Conservation (phyloP, 345 rosid genomes). For the Eucalyptus curtisii region DNA sequence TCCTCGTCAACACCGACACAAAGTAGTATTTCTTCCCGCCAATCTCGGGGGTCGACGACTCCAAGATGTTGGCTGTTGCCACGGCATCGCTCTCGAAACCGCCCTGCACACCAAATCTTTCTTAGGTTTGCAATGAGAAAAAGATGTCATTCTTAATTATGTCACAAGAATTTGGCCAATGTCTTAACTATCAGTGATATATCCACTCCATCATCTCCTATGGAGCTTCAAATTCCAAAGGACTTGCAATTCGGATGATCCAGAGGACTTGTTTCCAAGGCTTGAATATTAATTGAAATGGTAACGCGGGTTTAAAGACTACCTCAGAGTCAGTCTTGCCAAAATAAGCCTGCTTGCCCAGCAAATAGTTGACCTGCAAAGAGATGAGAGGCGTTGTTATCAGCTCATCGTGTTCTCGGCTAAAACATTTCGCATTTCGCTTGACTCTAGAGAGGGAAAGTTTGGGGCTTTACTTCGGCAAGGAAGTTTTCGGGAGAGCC, state of each 20-base stretch:
- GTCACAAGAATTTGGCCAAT: neutral
- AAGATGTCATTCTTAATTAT: neutral
- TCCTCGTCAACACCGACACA: constrained; percentile 72
- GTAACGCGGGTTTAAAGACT: neutral
- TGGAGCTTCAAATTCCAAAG: neutral
- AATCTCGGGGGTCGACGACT: constrained; percentile 17
- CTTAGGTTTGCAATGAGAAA: neutral
- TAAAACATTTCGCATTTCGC: neutral
- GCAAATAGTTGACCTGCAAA: constrained; percentile 66
- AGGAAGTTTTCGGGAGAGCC: constrained; percentile 68
- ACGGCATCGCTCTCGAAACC: constrained; percentile 65
- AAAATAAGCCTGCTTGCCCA: constrained; percentile 74
- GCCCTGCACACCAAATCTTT: constrained; percentile 27
- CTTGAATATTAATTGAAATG: neutral
- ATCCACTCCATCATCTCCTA: neutral
- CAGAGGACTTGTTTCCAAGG: neutral
- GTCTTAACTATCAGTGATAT: neutral
- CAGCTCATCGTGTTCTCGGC: neutral
- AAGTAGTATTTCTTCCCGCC: constrained; percentile 51
- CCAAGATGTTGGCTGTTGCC: constrained; percentile 82
- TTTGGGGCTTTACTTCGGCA: neutral
- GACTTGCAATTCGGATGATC: neutral
- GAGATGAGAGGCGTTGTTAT: neutral
- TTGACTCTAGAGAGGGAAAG: neutral
- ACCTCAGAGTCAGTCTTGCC: constrained; percentile 79